Conservation (phyloP, 352 stramenopile genomes). For the Globisporangium echinulatum region DNA sequence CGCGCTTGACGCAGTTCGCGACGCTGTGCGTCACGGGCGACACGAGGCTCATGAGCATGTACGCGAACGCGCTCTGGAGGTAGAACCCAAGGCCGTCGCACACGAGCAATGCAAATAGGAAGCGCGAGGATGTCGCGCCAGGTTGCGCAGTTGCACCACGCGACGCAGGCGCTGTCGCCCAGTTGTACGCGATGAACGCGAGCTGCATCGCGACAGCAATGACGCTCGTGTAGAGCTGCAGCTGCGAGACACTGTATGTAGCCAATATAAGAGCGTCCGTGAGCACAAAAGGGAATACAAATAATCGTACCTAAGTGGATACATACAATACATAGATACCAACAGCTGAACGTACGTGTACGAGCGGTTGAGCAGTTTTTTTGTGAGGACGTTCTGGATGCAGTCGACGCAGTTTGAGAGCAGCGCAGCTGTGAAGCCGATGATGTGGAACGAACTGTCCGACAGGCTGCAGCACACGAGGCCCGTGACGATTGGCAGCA, state of each 20-base stretch:
- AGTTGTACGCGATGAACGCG: constrained; percentile 70
- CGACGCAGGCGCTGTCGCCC: constrained; percentile 30
- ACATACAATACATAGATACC: neutral
- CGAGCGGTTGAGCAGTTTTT: constrained; percentile 74
- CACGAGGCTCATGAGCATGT: constrained; percentile 89
- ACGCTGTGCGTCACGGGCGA: constrained; percentile 89
- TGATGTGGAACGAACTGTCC: constrained; percentile 80
- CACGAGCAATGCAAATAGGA: constrained; percentile 47
- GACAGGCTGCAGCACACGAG: constrained; percentile 84
- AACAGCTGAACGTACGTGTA: constrained; percentile 52
- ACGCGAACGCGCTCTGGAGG: constrained; percentile 87
- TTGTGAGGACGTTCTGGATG: constrained; percentile 90
- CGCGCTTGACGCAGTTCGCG: constrained; percentile 88
- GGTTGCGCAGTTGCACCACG: constrained; percentile 16
- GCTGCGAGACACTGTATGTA: constrained; percentile 52
- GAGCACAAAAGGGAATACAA: neutral
- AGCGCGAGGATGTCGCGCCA: constrained; percentile 28
- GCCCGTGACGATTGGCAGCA: constrained; percentile 83
- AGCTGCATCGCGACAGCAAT: constrained; percentile 81
- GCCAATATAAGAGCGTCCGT: too few relatives aligned
- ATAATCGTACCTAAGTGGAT: neutral
- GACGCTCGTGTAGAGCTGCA: constrained; percentile 89
- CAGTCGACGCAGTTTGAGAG: constrained; percentile 90
- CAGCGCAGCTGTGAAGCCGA: constrained; percentile 86
- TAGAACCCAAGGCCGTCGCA: constrained; percentile 83